A percentile compares a stretch with the other conserved stretches of the same genome.
Evolutionary conservation across 306 rosid species (phyloP).

Genomic region (Argentina anserina): DNA sequence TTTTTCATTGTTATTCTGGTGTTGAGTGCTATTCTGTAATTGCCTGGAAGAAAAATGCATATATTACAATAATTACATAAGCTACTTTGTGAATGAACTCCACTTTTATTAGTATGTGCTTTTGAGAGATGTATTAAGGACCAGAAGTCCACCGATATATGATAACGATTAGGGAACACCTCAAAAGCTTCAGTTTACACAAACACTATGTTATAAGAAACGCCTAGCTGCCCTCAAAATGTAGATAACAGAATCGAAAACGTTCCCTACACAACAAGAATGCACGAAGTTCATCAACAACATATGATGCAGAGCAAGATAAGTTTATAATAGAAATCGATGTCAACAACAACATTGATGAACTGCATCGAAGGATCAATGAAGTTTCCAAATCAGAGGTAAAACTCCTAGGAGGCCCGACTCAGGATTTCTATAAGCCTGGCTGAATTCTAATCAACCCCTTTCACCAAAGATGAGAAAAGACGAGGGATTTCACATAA

Average conservation of each 20-base stretch:
- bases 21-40: conserved; percentile 25
- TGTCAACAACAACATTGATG: not conserved
- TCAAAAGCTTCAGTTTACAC: not conserved
- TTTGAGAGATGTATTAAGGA: not conserved
- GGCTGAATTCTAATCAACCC: not conserved
- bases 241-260: not conserved
- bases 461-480: not conserved
- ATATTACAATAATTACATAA: not conserved
- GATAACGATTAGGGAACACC: no score
- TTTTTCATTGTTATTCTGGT: not conserved
- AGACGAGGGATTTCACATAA: not conserved
- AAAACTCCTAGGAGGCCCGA: not conserved
- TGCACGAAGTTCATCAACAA: no score
- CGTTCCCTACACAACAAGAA: no score
- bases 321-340: not conserved
- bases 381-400: not conserved
- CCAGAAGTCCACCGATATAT: not conserved
- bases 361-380: not conserved
- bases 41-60: conserved; percentile 5
- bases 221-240: not conserved
- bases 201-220: not conserved
- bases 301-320: not conserved
- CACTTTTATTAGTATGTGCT: not conserved
- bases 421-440: not conserved
- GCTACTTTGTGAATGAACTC: not conserved